These are phyloP conservation scores for Suillus decipiens DNA, from an alignment of 768 basidiomycete species.

Conservation along the genomic window DNA sequence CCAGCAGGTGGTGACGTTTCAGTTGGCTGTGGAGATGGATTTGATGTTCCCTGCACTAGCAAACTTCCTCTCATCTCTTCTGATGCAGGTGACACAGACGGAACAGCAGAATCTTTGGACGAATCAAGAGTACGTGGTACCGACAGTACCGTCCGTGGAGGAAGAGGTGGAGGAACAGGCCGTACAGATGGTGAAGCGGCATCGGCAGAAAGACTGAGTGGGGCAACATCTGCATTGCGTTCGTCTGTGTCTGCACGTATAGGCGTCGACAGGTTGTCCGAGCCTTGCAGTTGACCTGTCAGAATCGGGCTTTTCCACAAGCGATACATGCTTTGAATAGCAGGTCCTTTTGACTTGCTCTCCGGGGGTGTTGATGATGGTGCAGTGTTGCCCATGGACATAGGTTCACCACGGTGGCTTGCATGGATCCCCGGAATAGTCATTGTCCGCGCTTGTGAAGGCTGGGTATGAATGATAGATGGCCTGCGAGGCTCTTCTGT, in stretches of 20 bases:
- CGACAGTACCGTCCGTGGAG: constrained; percentile 42
- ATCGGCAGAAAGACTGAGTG: constrained; percentile 30
- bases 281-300: constrained; percentile 26
- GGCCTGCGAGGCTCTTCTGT: constrained; percentile 31
- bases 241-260: constrained; percentile 19
- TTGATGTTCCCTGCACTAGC: constrained; percentile 21
- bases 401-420: constrained; percentile 80
- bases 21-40: constrained; percentile 10
- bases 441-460: constrained; percentile 75
- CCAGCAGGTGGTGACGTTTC: constrained; percentile 7
- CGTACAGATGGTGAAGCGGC: constrained; percentile 26
- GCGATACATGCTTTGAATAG: constrained; percentile 70
- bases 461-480: constrained; percentile 71
- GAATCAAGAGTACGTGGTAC: constrained; percentile 32
- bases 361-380: constrained; percentile 43
- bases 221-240: constrained; percentile 31
- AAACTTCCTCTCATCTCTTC: constrained; percentile 38
- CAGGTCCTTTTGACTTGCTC: constrained; percentile 45
- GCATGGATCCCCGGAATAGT: constrained; percentile 87
- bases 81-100: constrained; percentile 43
- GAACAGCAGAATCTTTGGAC: constrained; percentile 23
- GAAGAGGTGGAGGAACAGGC: constrained; percentile 38
- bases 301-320: constrained; percentile 65
- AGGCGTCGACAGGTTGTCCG: constrained; percentile 18
- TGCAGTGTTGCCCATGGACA: constrained; percentile 80